A percentile compares a stretch with the other conserved stretches of the same genome.
phyloP scores from a whole-genome alignment of 2,329 filamentous ascomycete genomes.

The Ascocoryne sarcoides region DNA sequence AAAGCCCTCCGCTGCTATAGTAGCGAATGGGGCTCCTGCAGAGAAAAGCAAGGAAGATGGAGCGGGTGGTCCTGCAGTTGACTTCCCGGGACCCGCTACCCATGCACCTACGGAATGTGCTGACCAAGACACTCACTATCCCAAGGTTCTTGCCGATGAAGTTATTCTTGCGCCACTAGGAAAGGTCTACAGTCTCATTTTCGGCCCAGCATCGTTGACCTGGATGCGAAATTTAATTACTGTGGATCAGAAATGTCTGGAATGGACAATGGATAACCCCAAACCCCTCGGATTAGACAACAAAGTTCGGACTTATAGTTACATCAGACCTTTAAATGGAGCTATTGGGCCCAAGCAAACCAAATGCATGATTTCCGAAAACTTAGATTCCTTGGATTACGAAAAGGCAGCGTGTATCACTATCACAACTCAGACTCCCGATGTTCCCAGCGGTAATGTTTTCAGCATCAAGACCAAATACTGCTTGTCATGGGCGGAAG shows the following conservation, averaged over 20 bases:
- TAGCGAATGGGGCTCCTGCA: slow-evolving; percentile 35
- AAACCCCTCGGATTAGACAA: slow-evolving; percentile 65
- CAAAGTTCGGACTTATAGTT: slow-evolving; percentile 67
- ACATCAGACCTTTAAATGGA: slow-evolving; percentile 81
- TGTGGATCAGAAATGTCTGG: slow-evolving; percentile 78
- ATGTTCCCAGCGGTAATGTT: slow-evolving; percentile 88
- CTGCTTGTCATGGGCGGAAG: slow-evolving; percentile 85
- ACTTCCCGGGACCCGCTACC: slow-evolving; percentile 77
- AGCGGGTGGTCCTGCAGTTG: slow-evolving; percentile 36
- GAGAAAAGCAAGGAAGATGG: slow-evolving; percentile 44
- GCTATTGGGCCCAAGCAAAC: slow-evolving; percentile 89
- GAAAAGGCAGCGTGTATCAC: slow-evolving; percentile 81
- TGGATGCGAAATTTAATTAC: slow-evolving; percentile 86
- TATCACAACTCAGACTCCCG: slow-evolving; percentile 79
- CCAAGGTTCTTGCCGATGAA: slow-evolving; percentile 79
- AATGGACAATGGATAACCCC: slow-evolving; percentile 67
- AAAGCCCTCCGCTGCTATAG: slow-evolving; percentile 58
- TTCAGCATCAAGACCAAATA: slow-evolving; percentile 92
- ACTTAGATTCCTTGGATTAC: slow-evolving; percentile 73
- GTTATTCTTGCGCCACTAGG: slow-evolving; percentile 79
- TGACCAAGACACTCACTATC: slow-evolving; percentile 71
- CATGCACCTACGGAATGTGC: slow-evolving; percentile 82
- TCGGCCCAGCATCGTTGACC: slow-evolving; percentile 66
- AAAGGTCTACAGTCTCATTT: slow-evolving; percentile 82
- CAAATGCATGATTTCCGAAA: slow-evolving; percentile 84